Conservation (phyloP, 1,139 yeast species). For the Sugiyamaella xylanicola region DNA sequence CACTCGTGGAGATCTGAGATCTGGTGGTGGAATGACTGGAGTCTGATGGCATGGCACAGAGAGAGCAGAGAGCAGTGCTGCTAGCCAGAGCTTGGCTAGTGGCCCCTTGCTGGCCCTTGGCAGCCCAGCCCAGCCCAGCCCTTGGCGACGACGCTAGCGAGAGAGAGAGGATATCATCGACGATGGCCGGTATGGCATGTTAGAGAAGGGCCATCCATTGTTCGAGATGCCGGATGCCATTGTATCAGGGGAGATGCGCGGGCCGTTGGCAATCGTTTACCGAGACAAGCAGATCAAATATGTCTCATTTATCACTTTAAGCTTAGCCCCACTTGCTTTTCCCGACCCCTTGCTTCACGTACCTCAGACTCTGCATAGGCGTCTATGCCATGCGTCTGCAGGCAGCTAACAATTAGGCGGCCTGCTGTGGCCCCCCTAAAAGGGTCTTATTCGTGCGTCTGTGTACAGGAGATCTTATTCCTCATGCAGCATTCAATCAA, state of each 20-base stretch:
- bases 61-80: no score
- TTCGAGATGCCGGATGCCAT: neutral
- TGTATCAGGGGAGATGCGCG: no score
- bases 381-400: neutral
- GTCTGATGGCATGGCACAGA: no score
- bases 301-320: neutral
- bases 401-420: neutral
- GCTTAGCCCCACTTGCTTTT: conserved; percentile 1
- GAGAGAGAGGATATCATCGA: neutral
- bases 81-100: no score
- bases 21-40: no score
- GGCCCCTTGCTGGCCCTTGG: no score
- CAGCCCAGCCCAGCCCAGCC: neutral
- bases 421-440: neutral
- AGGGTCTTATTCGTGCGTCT: neutral
- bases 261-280: neutral
- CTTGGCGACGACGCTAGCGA: no score
- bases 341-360: conserved; percentile 12
- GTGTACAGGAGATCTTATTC: neutral
- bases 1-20: no score
- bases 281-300: neutral
- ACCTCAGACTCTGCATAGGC: conserved; percentile 13
- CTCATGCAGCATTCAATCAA: neutral
- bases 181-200: neutral
- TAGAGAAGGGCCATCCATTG: neutral